Percentiles rank a stretch among this genome's conserved stretches.
Evolutionary conservation across 2,329 filamentous ascomycete genomes (phyloP).

Genomic region (Exophiala sp.): DNA sequence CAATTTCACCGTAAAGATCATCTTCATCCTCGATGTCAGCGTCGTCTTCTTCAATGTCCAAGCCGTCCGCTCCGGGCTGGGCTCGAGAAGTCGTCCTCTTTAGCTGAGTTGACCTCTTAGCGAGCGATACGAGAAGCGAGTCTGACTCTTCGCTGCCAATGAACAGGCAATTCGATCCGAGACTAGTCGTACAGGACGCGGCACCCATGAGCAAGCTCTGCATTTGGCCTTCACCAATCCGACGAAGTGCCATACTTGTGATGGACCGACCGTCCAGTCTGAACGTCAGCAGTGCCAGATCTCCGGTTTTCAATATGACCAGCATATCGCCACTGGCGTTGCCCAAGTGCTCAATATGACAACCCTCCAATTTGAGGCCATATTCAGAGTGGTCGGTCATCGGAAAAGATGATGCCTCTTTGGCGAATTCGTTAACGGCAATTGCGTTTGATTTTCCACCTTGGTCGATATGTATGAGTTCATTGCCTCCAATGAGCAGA

Average conservation of each 20-base stretch:
- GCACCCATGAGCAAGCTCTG: conserved; percentile 59
- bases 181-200: conserved; percentile 65
- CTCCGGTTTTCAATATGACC: conserved; percentile 73
- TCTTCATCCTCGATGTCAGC: conserved; percentile 54
- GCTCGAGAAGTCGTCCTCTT: conserved; percentile 23
- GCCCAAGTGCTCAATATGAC: conserved; percentile 71
- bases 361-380: conserved; percentile 75
- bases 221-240: conserved; percentile 61
- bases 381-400: conserved; percentile 83
- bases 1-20: conserved; percentile 43
- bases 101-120: conserved; percentile 54
- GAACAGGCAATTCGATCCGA: conserved; percentile 71
- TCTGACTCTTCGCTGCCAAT: conserved; percentile 81
- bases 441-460: conserved; percentile 90
- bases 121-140: conserved; percentile 78
- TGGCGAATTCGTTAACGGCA: conserved; percentile 86
- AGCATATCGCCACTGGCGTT: conserved; percentile 77
- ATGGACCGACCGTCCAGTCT: conserved; percentile 86
- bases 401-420: conserved; percentile 75
- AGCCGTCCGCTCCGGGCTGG: conserved; percentile 44
- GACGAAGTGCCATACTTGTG: conserved; percentile 73
- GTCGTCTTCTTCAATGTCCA: conserved; percentile 51
- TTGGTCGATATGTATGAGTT: conserved; percentile 93
- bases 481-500: conserved; percentile 80
- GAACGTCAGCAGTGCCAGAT: conserved; percentile 73